phyloP scores from a whole-genome alignment of 306 rosid species.

The Begonia fuchsioides region DNA sequence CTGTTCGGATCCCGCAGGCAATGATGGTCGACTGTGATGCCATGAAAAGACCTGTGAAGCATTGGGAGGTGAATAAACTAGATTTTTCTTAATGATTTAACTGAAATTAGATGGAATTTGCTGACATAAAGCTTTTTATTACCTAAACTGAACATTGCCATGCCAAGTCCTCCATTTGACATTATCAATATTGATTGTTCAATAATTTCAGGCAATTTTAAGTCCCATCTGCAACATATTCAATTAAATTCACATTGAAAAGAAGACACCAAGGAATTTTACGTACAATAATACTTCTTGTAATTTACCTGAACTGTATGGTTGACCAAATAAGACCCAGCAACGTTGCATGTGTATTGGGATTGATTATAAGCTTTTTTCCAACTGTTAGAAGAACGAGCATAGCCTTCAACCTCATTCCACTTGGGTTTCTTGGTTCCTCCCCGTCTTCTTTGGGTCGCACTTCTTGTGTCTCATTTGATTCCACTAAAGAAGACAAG shows the following conservation, averaged over 20 bases:
- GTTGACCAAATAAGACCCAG: constrained; percentile 71
- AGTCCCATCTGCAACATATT: constrained; percentile 55
- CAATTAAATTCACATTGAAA: not conserved
- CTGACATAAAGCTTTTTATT: too few species aligned
- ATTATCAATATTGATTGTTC: constrained; percentile 44
- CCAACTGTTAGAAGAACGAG: constrained; percentile 57
- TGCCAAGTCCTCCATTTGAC: constrained; percentile 81
- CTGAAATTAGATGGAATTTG: not conserved
- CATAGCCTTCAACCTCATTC: constrained; percentile 30
- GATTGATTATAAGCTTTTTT: constrained; percentile 54
- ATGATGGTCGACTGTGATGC: constrained; percentile 56
- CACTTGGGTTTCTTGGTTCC: constrained; percentile 20
- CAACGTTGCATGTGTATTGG: constrained; percentile 85
- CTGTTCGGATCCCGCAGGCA: constrained; percentile 53
- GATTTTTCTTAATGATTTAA: not conserved
- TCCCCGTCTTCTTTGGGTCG: constrained; percentile 50
- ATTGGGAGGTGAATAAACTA: too few species aligned
- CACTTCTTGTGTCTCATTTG: constrained; percentile 36
- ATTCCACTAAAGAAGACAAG: constrained; percentile 30
- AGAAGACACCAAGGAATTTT: not conserved
- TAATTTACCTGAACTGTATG: constrained; percentile 55
- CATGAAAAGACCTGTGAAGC: constrained; percentile 48
- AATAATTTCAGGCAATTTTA: constrained; percentile 58
- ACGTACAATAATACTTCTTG: not conserved
- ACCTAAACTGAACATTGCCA: constrained; percentile 99